Evolutionary conservation across 2,329 filamentous ascomycete genomes (phyloP).

Genomic region (Epichloe elymi): DNA sequence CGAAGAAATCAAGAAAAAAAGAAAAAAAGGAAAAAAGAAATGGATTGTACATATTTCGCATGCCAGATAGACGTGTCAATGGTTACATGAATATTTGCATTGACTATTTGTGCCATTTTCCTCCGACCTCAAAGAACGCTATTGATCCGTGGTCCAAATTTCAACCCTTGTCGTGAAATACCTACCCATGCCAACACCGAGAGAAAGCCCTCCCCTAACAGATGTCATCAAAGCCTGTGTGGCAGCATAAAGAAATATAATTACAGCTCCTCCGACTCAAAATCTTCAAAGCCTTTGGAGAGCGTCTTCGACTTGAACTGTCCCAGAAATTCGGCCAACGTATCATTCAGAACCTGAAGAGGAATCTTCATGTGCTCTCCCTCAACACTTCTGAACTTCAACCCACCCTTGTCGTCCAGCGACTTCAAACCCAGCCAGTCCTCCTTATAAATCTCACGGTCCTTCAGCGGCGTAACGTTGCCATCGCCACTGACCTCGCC

Average conservation of each 20-base stretch:
- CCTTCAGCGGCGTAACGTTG: slow-evolving; percentile 49
- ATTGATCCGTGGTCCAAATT: not conserved
- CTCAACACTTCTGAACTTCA: slow-evolving; percentile 59
- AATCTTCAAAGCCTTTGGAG: slow-evolving; percentile 8
- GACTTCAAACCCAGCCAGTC: slow-evolving; percentile 83
- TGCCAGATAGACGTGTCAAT: slow-evolving; percentile 1
- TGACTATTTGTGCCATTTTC: not conserved
- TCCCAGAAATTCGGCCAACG: slow-evolving; percentile 56
- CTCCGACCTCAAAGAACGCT: not conserved
- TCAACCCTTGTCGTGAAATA: not conserved
- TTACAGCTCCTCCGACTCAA: slow-evolving; percentile 25
- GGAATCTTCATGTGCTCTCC: slow-evolving; percentile 76
- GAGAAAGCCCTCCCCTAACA: no score
- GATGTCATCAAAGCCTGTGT: no score
- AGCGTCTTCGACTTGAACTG: slow-evolving; percentile 28
- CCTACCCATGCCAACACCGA: not conserved
- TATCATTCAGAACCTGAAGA: slow-evolving; percentile 49
- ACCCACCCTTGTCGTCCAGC: slow-evolving; percentile 64
- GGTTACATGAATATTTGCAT: not conserved
- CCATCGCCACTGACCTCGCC: slow-evolving; percentile 63
- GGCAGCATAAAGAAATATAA: not conserved
- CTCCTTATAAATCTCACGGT: slow-evolving; percentile 65
- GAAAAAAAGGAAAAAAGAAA: slow-evolving; percentile 7
- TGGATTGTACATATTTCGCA: slow-evolving; percentile 1
- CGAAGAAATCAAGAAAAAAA: slow-evolving; percentile 1